phyloP scores from a whole-genome alignment of 1,284 basidiomycete genomes.

The Ustilago cynodontis region DNA sequence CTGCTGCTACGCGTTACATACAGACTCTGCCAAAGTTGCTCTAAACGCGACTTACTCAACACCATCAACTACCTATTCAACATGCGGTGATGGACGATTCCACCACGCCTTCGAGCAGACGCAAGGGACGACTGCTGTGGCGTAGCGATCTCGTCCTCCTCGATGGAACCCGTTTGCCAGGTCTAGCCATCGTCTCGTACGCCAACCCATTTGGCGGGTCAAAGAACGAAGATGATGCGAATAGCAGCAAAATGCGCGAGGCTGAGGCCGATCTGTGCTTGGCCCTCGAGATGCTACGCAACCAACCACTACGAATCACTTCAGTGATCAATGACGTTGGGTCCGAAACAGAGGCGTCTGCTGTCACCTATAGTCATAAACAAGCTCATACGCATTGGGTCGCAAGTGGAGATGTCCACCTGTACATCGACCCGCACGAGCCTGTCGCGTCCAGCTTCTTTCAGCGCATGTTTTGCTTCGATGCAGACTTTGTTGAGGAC shows the following conservation, averaged over 20 bases:
- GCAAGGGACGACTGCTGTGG: constrained; percentile 62
- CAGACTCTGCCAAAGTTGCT: background rate
- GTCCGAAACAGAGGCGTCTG: background rate
- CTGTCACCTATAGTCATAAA: background rate
- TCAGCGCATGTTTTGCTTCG: constrained; percentile 57
- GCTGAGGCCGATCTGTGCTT: constrained; percentile 64
- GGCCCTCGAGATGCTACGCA: constrained; percentile 67
- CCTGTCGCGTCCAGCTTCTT: constrained; percentile 57
- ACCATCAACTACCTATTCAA: constrained; percentile 3
- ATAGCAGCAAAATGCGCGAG: background rate
- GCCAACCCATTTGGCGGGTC: constrained; percentile 52
- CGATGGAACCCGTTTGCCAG: constrained; percentile 62
- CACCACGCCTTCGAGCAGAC: constrained; percentile 5
- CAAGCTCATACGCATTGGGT: constrained; percentile 31
- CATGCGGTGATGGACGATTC: constrained; percentile 9
- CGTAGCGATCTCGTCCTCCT: constrained; percentile 57
- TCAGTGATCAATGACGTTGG: constrained; percentile 9
- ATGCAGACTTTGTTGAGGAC: constrained; percentile 41
- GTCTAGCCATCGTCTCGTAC: constrained; percentile 62
- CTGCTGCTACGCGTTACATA: background rate
- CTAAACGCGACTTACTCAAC: background rate
- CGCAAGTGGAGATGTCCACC: constrained; percentile 43
- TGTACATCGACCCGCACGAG: constrained; percentile 54
- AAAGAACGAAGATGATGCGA: constrained; percentile 9
- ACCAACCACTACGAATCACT: constrained; percentile 52